phyloP scores from a whole-genome alignment of 2,329 filamentous ascomycete genomes.

The Aureobasidium sp. region DNA sequence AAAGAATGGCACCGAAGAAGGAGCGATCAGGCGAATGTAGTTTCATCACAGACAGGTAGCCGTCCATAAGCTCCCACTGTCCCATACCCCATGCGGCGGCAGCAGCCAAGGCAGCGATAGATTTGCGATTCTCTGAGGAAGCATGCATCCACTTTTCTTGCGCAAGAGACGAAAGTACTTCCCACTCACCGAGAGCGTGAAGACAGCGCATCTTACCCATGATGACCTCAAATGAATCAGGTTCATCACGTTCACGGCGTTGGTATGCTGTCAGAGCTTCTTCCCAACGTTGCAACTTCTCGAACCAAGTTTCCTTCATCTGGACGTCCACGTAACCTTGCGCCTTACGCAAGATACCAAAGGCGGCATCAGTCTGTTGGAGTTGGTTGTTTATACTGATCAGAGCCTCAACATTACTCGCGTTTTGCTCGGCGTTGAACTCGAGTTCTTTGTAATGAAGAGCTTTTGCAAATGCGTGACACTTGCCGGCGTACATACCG shows the following conservation, averaged over 20 bases:
- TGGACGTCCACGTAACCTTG: slow-evolving; percentile 95
- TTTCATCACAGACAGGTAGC: slow-evolving; percentile 92
- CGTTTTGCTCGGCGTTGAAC: slow-evolving; percentile 95
- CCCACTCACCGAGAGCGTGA: slow-evolving; percentile 96
- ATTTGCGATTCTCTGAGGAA: slow-evolving; percentile 74
- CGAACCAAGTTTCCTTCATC: slow-evolving; percentile 96
- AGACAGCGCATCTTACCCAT: slow-evolving; percentile 99
- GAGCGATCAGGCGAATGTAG: slow-evolving; percentile 85
- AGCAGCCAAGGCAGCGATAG: slow-evolving; percentile 87
- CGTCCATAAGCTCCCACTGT: slow-evolving; percentile 98
- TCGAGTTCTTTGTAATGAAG: slow-evolving; percentile 98
- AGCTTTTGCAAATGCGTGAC: slow-evolving; percentile 95
- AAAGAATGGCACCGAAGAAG: slow-evolving; percentile 94
- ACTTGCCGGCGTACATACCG: slow-evolving; percentile 89
- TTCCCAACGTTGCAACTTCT: slow-evolving; percentile 97
- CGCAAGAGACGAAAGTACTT: slow-evolving; percentile 77
- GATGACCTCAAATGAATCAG: slow-evolving; percentile 75
- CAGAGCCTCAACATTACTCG: slow-evolving; percentile 87
- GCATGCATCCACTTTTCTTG: slow-evolving; percentile 93
- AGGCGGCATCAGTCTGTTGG: slow-evolving; percentile 96
- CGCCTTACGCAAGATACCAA: slow-evolving; percentile 92
- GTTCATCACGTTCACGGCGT: slow-evolving; percentile 67
- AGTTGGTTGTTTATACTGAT: slow-evolving; percentile 99
- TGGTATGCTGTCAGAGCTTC: slow-evolving; percentile 90
- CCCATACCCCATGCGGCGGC: slow-evolving; percentile 93